Evolutionary conservation across 1,284 basidiomycete species (phyloP), one percentile per base, ranked within the genome.

Genomic region (Heterobasidion annosum): DNA sequence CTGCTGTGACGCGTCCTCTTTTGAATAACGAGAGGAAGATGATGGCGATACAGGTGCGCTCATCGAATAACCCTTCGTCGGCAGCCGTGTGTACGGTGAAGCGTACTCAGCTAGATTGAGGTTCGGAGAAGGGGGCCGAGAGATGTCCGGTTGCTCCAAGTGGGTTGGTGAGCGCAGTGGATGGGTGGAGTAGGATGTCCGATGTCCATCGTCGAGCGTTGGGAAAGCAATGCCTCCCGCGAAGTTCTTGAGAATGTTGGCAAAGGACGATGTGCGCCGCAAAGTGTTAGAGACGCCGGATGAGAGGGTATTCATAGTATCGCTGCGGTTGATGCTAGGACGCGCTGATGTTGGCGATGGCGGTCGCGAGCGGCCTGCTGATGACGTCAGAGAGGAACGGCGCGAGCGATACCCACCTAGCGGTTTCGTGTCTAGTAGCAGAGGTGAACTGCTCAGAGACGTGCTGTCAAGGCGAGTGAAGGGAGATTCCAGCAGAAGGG

Each of bases 401-500:
- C 85, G 76, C 3, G 77, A 68, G 33, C 82, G 75, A 67, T 66
- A 44, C 54, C 45, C 18, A 18, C 45, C 18, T 16, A 12, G 9
- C 10, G 7, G 3, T 47, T 47, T 47, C 54, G 48, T 56, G 18
- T 60, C 15, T 54, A 2, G 71, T 67, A 9, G 75, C 69, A 25
- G 25, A 1, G 82, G 81, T 15, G 81, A 76, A 10, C 62, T 62
- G 56, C 79, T 71, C 19, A 91, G 71, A 0, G 87, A 79, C 0
- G 84, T 82, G 16, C 76, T 79, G 42, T 86, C 80, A 0, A 94
- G 77, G 33, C 81, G 73, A 12, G 83, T 82, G 64, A 98, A 93
- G 0, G 93, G 88, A 13, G 91, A 93, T 61, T 93, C 90, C 19
- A 98, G 73, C 13, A 99, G 78, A 10, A 95, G 77, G 0, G 93